Conservation (phyloP, 768 basidiomycete species). For the Podaxis sp. region DNA sequence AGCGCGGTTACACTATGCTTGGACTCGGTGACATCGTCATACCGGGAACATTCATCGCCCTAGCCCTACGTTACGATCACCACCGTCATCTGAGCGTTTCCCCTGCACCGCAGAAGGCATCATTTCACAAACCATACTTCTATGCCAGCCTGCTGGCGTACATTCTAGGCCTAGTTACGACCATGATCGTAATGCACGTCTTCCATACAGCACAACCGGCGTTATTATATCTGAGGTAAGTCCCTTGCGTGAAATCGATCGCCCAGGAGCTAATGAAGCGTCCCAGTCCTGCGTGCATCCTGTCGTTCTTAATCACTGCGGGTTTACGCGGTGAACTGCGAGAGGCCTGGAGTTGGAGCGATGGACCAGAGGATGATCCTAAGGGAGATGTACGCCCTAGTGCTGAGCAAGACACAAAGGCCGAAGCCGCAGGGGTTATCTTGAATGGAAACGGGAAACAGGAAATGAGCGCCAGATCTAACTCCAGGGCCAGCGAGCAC, state of each 20-base stretch:
- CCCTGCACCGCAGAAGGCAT: conserved; percentile 25
- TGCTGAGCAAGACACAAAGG: conserved; percentile 6
- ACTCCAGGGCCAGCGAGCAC: background rate
- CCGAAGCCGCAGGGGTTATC: conserved; percentile 16
- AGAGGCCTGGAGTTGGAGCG: conserved; percentile 72
- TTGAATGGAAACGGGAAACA: conserved; percentile 1
- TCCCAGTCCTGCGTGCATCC: conserved; percentile 71
- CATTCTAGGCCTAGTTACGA: conserved; percentile 64
- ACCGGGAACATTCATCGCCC: conserved; percentile 69
- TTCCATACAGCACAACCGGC: conserved; percentile 85
- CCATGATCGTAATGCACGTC: conserved; percentile 85
- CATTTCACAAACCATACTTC: conserved; percentile 77
- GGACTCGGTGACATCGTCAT: conserved; percentile 88
- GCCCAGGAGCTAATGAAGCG: background rate
- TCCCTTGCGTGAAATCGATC: background rate
- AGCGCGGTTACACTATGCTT: conserved; percentile 79
- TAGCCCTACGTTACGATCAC: conserved; percentile 85
- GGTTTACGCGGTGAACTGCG: conserved; percentile 64
- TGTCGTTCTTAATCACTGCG: conserved; percentile 64
- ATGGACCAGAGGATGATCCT: conserved; percentile 41
- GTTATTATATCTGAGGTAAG: conserved; percentile 85
- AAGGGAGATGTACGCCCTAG: conserved; percentile 10
- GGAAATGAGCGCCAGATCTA: background rate
- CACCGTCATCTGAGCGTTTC: conserved; percentile 34
- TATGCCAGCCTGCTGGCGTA: conserved; percentile 68